Evolutionary conservation across 1,284 basidiomycete species (phyloP).

Genomic region (Neonothopanus nambi): DNA sequence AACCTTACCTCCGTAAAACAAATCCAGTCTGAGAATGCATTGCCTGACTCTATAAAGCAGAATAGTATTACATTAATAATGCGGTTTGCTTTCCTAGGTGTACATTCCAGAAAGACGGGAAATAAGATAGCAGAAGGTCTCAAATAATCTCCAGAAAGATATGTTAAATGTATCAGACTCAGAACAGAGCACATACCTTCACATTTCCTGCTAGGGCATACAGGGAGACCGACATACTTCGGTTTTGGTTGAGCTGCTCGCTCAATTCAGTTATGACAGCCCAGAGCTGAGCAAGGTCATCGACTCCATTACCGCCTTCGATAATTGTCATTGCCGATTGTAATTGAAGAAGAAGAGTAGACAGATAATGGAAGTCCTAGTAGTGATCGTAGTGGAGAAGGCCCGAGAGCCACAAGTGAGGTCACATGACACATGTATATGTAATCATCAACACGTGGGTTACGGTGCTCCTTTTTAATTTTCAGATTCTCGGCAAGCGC

Average conservation of each 20-base stretch:
- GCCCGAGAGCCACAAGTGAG: too few relatives aligned
- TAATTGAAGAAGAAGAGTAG: not conserved
- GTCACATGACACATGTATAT: too few relatives aligned
- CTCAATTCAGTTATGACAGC: slow-evolving; percentile 74
- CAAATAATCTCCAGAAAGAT: not conserved
- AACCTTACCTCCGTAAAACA: slow-evolving; percentile 75
- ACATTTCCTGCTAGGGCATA: slow-evolving; percentile 72
- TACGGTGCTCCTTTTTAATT: too few relatives aligned
- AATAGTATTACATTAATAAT: not conserved
- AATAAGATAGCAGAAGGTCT: not conserved
- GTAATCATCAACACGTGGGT: too few relatives aligned
- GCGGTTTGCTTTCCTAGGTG: not conserved
- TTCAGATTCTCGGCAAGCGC: too few relatives aligned
- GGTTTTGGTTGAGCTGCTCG: slow-evolving; percentile 84
- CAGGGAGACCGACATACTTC: slow-evolving; percentile 56
- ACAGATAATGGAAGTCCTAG: not conserved
- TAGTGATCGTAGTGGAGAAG: too few relatives aligned
- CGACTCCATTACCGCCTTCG: slow-evolving; percentile 32
- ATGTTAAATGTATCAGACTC: not conserved
- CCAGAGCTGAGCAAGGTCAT: slow-evolving; percentile 74
- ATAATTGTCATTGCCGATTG: slow-evolving; percentile 37
- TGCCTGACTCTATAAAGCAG: slow-evolving; percentile 52
- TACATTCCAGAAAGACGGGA: not conserved
- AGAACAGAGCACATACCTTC: slow-evolving; percentile 57
- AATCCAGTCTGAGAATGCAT: slow-evolving; percentile 84